Percentiles rank a stretch among this genome's conserved stretches.
Evolutionary conservation across 2,329 filamentous ascomycete species (phyloP).

Genomic region (Exophiala spinifera): DNA sequence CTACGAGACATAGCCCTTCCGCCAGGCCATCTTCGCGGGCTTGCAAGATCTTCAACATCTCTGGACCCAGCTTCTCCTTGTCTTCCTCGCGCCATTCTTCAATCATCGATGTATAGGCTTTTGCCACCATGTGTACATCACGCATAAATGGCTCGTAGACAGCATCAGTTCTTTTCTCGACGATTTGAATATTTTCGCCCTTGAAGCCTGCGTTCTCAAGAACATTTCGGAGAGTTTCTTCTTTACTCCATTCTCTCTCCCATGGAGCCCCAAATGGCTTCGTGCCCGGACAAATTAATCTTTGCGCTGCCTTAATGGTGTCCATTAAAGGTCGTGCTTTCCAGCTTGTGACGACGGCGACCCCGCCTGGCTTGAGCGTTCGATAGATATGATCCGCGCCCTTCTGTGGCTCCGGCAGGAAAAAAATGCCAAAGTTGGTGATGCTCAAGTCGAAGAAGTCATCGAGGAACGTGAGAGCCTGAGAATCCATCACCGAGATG

Average conservation of each 20-base stretch:
- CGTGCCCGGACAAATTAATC: conserved; percentile 3
- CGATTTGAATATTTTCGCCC: conserved; percentile 5
- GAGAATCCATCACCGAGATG: conserved; percentile 18
- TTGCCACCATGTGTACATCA: conserved; percentile 1
- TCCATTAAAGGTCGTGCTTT: conserved; percentile 8
- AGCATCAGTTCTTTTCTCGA: conserved; percentile 7
- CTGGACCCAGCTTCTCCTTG: not conserved
- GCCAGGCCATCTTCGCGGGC: not conserved
- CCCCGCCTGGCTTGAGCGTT: conserved; percentile 22
- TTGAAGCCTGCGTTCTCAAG: conserved; percentile 4
- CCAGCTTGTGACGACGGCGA: conserved; percentile 23
- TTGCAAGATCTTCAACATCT: conserved; percentile 4
- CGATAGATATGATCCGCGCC: conserved; percentile 25
- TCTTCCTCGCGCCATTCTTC: conserved; percentile 9
- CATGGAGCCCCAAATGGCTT: not conserved
- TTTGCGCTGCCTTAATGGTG: too few relatives aligned
- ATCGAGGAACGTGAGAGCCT: conserved; percentile 14
- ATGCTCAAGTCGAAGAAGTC: conserved; percentile 15
- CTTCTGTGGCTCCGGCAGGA: conserved; percentile 20
- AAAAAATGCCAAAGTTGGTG: conserved; percentile 27
- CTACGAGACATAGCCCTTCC: not conserved
- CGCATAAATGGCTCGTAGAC: conserved; percentile 1
- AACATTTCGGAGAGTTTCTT: conserved; percentile 5
- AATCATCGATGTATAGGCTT: conserved; percentile 1
- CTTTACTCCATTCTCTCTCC: conserved; percentile 3